phyloP scores from a whole-genome alignment of 73 alveolate species.

The Paramecium sonneborni region DNA sequence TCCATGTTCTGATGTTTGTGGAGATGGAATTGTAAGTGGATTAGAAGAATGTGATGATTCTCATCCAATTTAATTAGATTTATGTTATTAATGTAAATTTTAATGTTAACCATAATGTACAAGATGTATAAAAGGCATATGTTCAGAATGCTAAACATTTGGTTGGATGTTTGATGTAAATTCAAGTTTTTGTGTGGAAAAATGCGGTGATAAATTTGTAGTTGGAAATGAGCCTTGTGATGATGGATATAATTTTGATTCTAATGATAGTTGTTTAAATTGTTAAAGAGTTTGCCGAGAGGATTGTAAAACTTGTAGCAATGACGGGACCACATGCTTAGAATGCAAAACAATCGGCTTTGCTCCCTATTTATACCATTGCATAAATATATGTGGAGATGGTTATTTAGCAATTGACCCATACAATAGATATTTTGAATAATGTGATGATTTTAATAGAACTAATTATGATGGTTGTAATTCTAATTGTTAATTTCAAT shows the following conservation, averaged over 20 bases:
- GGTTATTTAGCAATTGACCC: background rate
- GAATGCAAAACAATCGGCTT: background rate
- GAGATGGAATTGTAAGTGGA: background rate
- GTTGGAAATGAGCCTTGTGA: background rate
- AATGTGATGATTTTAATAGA: background rate
- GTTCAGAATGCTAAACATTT: background rate
- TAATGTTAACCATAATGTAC: background rate
- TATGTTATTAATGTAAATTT: background rate
- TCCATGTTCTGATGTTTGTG: background rate
- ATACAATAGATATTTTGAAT: background rate
- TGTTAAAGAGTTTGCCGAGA: background rate
- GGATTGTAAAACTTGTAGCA: background rate
- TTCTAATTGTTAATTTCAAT: background rate
- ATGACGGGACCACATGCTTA: background rate
- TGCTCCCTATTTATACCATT: background rate
- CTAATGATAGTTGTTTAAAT: background rate
- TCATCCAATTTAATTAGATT: background rate
- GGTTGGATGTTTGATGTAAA: background rate
- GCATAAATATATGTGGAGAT: background rate
- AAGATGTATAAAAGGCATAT: background rate
- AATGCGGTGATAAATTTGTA: background rate
- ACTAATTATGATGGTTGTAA: background rate
- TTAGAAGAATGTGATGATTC: conserved; percentile 8
- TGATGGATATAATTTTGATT: background rate
- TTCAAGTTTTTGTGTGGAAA: background rate